Conservation (phyloP, 2,329 filamentous ascomycete species). For the Colletotrichum gigasporum region DNA sequence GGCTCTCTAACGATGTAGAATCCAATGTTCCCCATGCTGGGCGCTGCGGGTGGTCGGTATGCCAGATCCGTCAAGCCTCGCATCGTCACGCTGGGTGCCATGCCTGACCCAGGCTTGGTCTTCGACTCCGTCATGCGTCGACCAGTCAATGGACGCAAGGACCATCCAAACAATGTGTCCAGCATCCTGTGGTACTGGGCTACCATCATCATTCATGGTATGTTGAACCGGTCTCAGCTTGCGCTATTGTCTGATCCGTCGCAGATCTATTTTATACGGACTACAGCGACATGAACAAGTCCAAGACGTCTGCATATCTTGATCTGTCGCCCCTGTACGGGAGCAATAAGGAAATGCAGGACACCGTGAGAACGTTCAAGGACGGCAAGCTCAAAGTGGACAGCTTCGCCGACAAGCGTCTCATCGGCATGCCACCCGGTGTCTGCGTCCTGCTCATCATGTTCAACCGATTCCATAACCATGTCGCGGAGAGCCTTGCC, state of each 20-base stretch:
- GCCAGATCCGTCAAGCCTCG: conserved; percentile 70
- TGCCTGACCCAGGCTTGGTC: conserved; percentile 72
- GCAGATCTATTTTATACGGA: conserved; percentile 77
- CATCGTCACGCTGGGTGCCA: conserved; percentile 66
- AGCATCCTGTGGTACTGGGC: conserved; percentile 63
- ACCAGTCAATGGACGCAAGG: conserved; percentile 56
- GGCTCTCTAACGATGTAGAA: conserved; percentile 54
- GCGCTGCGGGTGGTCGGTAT: conserved; percentile 74
- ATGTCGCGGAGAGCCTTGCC: conserved; percentile 81
- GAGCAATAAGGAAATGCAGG: conserved; percentile 72
- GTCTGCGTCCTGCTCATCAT: conserved; percentile 78
- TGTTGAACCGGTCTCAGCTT: conserved; percentile 28
- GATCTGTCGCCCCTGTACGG: conserved; percentile 79
- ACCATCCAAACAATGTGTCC: conserved; percentile 77
- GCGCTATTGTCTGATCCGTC: neutral
- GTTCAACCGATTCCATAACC: conserved; percentile 89
- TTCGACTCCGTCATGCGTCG: conserved; percentile 70
- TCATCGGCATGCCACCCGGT: conserved; percentile 77
- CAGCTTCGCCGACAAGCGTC: conserved; percentile 74
- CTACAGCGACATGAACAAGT: conserved; percentile 64
- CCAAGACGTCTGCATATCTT: conserved; percentile 76
- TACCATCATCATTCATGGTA: conserved; percentile 77
- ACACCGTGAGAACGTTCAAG: conserved; percentile 74
- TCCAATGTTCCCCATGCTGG: conserved; percentile 70
- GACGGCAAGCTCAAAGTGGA: conserved; percentile 79